Conservation (phyloP, 768 basidiomycete genomes). For the Russula foetens region DNA sequence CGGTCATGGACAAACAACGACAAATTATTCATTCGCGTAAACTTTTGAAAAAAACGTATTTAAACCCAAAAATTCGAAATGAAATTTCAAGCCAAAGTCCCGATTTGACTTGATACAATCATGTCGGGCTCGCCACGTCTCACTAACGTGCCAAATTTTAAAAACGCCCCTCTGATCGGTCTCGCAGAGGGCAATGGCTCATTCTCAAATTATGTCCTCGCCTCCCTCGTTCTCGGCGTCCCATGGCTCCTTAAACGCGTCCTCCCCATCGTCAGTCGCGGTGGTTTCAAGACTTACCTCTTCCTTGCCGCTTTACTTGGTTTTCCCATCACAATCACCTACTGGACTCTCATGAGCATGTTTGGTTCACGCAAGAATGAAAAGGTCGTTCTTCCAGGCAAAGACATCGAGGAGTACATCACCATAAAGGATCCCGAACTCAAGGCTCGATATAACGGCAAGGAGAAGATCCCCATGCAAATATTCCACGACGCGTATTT, state of each 20-base stretch:
- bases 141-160: constrained; percentile 69
- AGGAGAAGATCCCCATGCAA: constrained; percentile 96
- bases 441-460: constrained; percentile 69
- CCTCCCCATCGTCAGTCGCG: constrained; percentile 73
- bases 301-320: constrained; percentile 72
- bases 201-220: constrained; percentile 79
- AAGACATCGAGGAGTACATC: constrained; percentile 84
- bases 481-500: constrained; percentile 97
- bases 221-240: constrained; percentile 62
- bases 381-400: constrained; percentile 77
- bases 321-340: constrained; percentile 68
- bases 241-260: constrained; percentile 81
- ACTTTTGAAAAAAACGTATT: too few relatives aligned
- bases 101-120: not conserved
- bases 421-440: constrained; percentile 80
- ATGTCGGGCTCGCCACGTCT: constrained; percentile 23
- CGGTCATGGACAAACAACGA: not conserved
- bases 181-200: constrained; percentile 80
- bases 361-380: constrained; percentile 78
- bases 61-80: not conserved
- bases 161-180: constrained; percentile 76
- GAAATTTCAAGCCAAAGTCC: not conserved
- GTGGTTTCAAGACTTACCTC: constrained; percentile 79
- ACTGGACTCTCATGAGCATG: constrained; percentile 85
- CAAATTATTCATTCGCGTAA: constrained; percentile 3